Percentiles rank a stretch among this genome's conserved stretches.
Evolutionary conservation across 352 stramenopile genomes (phyloP).

Genomic region (Globisporangium heterothallicum): DNA sequence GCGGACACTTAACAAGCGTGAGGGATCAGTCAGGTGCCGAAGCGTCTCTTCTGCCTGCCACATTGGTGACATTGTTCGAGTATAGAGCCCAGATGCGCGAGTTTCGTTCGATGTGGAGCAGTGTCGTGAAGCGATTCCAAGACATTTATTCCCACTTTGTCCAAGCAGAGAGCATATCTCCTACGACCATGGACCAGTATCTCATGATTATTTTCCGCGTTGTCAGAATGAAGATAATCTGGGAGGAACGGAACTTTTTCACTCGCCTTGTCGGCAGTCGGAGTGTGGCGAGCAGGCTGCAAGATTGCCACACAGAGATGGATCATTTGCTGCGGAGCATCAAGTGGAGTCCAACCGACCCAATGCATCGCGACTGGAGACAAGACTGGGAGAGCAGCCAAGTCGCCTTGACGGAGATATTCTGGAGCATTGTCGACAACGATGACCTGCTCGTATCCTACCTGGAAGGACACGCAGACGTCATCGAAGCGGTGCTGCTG

Average conservation of each 20-base stretch:
- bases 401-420: not conserved
- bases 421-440: not conserved
- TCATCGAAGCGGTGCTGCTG: not conserved
- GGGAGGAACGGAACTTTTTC: constrained; percentile 6
- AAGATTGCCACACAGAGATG: constrained; percentile 3
- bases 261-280: constrained; percentile 4
- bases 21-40: not conserved
- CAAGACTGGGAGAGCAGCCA: not conserved
- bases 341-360: not conserved
- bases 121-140: not conserved
- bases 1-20: not conserved
- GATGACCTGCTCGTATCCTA: not conserved
- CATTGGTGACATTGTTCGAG: not conserved
- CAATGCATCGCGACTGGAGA: not conserved
- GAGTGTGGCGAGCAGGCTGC: not conserved
- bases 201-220: constrained; percentile 3
- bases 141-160: not conserved
- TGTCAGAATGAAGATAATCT: not conserved
- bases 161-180: not conserved
- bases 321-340: constrained; percentile 2
- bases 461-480: not conserved
- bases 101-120: not conserved
- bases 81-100: constrained; percentile 2
- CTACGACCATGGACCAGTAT: not conserved
- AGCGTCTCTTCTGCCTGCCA: not conserved